These are phyloP conservation scores for Phaeotremella skinneri DNA, from an alignment of 768 basidiomycete genomes.

Conservation along the genomic window DNA sequence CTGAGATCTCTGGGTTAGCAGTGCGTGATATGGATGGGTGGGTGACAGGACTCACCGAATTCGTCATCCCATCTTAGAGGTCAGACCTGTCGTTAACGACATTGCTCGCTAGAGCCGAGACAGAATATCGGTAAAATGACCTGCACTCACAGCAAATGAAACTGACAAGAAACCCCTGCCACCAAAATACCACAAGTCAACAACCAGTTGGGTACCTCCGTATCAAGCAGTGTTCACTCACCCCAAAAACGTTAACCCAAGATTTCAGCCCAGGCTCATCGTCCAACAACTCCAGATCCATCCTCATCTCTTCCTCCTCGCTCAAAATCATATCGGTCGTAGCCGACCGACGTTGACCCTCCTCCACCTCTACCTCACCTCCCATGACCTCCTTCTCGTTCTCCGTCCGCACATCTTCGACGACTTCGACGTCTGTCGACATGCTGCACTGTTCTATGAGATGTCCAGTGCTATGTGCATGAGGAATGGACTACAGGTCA, in stretches of 20 bases:
- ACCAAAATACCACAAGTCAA: neutral
- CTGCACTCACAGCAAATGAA: constrained; percentile 32
- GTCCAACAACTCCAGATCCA: neutral
- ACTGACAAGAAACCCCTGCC: neutral
- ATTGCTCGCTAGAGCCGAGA: neutral
- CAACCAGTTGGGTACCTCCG: too few relatives aligned
- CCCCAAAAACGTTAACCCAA: neutral
- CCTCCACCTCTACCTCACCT: neutral
- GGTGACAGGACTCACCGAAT: constrained; percentile 20
- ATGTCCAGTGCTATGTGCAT: constrained; percentile 1
- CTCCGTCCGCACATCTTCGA: neutral
- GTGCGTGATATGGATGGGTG: neutral
- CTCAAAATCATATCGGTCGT: neutral
- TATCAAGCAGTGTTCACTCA: neutral
- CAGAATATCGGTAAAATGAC: neutral
- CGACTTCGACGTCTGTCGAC: neutral
- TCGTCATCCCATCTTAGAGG: constrained; percentile 35
- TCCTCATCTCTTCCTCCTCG: neutral
- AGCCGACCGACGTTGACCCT: neutral
- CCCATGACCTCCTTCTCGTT: neutral
- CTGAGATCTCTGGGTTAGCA: constrained; percentile 3
- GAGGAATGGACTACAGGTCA: too few relatives aligned
- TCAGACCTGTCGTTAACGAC: neutral
- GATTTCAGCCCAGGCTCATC: neutral
- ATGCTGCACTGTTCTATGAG: too few relatives aligned